Evolutionary conservation across 208 protist species (phyloP).

Genomic region (Crithidia bombi): DNA sequence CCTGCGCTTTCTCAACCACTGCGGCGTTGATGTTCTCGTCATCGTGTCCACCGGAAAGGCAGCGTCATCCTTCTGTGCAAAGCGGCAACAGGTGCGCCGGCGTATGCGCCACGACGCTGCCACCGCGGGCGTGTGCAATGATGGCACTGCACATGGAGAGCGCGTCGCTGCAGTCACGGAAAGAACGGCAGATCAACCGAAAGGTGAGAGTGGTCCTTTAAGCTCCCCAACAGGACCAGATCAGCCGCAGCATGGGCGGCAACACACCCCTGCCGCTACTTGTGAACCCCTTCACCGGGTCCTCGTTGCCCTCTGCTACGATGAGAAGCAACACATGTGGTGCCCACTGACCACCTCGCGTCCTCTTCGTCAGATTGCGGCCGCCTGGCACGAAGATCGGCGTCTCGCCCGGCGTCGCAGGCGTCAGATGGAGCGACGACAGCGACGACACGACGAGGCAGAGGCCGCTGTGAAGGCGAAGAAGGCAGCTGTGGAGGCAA

Average conservation of each 20-base stretch:
- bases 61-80: conserved; percentile 51
- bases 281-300: conserved; percentile 27
- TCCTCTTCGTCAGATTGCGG: conserved; percentile 38
- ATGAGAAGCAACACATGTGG: conserved; percentile 47
- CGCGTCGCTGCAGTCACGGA: too few relatives aligned
- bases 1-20: conserved; percentile 51
- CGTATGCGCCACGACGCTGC: background rate
- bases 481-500: conserved; percentile 20
- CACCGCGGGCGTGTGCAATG: background rate
- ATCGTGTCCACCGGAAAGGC: conserved; percentile 37
- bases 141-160: too few relatives aligned
- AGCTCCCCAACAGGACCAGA: background rate
- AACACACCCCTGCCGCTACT: background rate
- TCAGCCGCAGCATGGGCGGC: background rate
- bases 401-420: background rate
- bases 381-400: conserved; percentile 19
- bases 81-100: conserved; percentile 31
- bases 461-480: conserved; percentile 10
- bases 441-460: conserved; percentile 14
- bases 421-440: conserved; percentile 2
- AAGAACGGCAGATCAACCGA: background rate
- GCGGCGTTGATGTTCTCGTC: conserved; percentile 55
- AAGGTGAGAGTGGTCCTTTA: background rate
- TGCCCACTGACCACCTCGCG: conserved; percentile 42
- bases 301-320: conserved; percentile 60